phyloP scores from a whole-genome alignment of 2,329 filamentous ascomycete genomes.

The Aureobasidium subglaciale region DNA sequence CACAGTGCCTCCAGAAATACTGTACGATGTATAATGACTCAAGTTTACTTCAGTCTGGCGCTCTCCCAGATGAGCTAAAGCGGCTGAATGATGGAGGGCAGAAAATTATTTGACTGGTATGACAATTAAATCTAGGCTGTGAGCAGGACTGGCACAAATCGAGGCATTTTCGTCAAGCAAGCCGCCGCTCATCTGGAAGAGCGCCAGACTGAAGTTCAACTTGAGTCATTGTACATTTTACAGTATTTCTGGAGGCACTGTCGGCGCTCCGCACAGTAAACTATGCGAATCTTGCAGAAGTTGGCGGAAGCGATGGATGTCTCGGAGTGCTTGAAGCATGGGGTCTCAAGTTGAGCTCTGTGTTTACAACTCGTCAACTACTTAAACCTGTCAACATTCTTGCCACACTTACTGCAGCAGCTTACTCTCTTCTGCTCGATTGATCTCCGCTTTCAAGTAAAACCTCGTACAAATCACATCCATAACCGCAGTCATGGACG shows the following conservation, averaged over 20 bases:
- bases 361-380: background rate
- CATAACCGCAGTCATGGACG: slow-evolving; percentile 22
- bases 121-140: too few species aligned
- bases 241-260: background rate
- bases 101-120: too few species aligned
- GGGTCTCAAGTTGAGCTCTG: background rate
- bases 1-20: slow-evolving; percentile 16
- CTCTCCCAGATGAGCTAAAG: slow-evolving; percentile 17
- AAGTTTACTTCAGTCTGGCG: slow-evolving; percentile 17
- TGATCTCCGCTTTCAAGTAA: background rate
- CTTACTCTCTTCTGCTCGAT: background rate
- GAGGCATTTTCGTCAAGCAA: background rate
- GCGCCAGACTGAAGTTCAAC: background rate
- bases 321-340: background rate
- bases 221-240: background rate
- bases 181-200: background rate
- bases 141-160: too few species aligned
- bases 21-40: background rate
- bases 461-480: background rate
- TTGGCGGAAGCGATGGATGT: background rate
- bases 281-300: background rate
- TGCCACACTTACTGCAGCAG: background rate
- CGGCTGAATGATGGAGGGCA: background rate
- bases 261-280: background rate
- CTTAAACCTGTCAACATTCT: background rate